Evolutionary conservation across 176 grass and related monocot species (phyloP).

Genomic region (Carex pumila): DNA sequence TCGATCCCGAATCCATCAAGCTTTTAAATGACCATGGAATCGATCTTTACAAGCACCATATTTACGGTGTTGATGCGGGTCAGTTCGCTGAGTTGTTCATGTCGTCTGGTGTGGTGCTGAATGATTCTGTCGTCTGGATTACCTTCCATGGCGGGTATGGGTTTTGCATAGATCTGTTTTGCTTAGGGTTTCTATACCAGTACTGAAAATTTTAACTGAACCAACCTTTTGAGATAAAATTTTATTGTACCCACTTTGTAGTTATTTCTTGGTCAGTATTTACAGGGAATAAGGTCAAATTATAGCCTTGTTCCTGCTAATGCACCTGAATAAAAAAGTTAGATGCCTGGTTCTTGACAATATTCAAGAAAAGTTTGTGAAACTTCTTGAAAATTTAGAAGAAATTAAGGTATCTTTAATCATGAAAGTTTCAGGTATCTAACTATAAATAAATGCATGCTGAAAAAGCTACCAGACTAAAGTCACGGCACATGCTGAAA

Average conservation of each 20-base stretch:
- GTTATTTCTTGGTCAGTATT: not conserved
- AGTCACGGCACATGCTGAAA: not conserved
- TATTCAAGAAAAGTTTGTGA: not conserved
- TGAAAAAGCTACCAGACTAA: not conserved
- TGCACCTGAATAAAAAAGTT: not conserved
- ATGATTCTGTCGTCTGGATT: slow-evolving; percentile 42
- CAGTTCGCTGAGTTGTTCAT: slow-evolving; percentile 69
- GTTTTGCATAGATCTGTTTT: not conserved
- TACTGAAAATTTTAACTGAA: not conserved
- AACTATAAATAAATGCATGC: not conserved
- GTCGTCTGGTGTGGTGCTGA: slow-evolving; percentile 64
- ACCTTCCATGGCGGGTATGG: slow-evolving; percentile 65
- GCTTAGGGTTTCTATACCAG: not conserved
- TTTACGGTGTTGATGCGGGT: slow-evolving; percentile 34
- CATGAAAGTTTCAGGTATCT: not conserved
- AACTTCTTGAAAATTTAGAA: not conserved
- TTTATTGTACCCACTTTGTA: not conserved
- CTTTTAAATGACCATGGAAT: slow-evolving; percentile 50
- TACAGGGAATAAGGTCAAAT: not conserved
- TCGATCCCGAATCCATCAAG: slow-evolving; percentile 49
- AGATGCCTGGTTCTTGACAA: not conserved
- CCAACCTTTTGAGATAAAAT: not conserved
- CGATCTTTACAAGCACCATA: slow-evolving; percentile 45
- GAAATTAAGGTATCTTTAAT: not conserved
- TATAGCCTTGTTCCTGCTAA: not conserved